phyloP scores from a whole-genome alignment of 441 rosid species.

The Bruguiera hainesii region DNA sequence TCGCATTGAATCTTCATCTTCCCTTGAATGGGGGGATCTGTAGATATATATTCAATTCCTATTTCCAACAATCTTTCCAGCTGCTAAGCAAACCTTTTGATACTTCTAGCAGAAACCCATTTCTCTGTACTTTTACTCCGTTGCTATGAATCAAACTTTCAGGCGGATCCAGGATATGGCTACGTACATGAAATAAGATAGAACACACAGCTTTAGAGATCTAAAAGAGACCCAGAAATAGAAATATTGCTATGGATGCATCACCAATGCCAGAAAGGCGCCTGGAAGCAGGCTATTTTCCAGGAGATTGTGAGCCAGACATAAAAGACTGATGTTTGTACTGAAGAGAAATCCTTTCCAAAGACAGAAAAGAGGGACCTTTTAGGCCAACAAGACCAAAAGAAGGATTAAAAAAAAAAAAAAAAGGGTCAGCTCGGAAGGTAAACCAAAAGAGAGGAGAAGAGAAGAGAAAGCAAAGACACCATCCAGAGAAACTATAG shows the following conservation, averaged over 20 bases:
- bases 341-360: not conserved
- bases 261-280: not conserved
- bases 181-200: not conserved
- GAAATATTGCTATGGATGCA: not conserved
- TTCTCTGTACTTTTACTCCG: not conserved
- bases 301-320: not conserved
- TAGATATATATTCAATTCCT: not conserved
- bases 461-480: not conserved
- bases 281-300: not conserved
- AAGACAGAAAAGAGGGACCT: not conserved
- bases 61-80: too few relatives aligned
- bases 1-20: conserved; percentile 93
- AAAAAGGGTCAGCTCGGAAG: not conserved
- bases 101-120: conserved; percentile 11
- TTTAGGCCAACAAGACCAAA: not conserved
- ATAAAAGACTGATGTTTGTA: too few relatives aligned
- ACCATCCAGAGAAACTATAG: not conserved
- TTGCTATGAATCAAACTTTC: not conserved
- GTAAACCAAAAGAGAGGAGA: too few relatives aligned
- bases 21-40: not conserved
- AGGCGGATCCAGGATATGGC: not conserved
- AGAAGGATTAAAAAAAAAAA: not conserved
- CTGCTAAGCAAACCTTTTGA: not conserved
- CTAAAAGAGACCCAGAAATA: not conserved
- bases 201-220: not conserved